Evolutionary conservation across 495 filamentous ascomycete genomes (phyloP).

Genomic region (Staphylotrichum tortipilum): DNA sequence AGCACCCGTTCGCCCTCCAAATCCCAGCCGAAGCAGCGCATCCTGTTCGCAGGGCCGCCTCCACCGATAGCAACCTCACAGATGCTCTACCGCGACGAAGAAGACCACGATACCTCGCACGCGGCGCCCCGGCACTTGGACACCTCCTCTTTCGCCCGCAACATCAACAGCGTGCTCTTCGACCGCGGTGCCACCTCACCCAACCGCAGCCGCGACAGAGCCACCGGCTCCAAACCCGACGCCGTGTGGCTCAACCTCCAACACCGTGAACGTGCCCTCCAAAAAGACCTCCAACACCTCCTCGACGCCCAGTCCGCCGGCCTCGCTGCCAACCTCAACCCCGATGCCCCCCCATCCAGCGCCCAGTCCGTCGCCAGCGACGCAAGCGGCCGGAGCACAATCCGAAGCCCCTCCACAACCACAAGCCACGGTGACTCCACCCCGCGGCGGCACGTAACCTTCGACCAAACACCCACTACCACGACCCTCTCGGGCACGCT

Average conservation of each 20-base stretch:
- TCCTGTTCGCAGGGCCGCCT: slow-evolving; percentile 27
- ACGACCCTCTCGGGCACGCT: slow-evolving; percentile 31
- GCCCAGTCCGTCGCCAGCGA: slow-evolving; percentile 14
- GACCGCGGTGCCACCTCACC: slow-evolving; percentile 14
- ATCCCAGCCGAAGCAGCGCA: slow-evolving; percentile 7
- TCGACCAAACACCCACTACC: slow-evolving; percentile 13
- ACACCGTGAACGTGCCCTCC: slow-evolving; percentile 52
- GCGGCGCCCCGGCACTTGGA: not conserved
- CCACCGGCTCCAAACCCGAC: slow-evolving; percentile 22
- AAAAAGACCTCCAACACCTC: slow-evolving; percentile 66
- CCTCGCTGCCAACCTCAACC: slow-evolving; percentile 35
- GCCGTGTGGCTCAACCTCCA: slow-evolving; percentile 29
- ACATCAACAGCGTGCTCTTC: slow-evolving; percentile 26
- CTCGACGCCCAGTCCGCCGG: slow-evolving; percentile 81
- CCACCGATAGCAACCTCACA: slow-evolving; percentile 26
- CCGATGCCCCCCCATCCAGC: not conserved
- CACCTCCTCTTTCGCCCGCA: slow-evolving; percentile 15
- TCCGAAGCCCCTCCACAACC: slow-evolving; percentile 23
- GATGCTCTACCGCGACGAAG: slow-evolving; percentile 24
- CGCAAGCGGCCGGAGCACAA: slow-evolving; percentile 31
- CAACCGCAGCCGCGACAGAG: slow-evolving; percentile 4
- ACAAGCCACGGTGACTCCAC: not conserved
- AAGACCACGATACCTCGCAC: slow-evolving; percentile 11
- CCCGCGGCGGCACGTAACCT: slow-evolving; percentile 15
- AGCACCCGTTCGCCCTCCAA: slow-evolving; percentile 19